Conservation (phyloP, 352 stramenopile species). For the Globisporangium viniferum region DNA sequence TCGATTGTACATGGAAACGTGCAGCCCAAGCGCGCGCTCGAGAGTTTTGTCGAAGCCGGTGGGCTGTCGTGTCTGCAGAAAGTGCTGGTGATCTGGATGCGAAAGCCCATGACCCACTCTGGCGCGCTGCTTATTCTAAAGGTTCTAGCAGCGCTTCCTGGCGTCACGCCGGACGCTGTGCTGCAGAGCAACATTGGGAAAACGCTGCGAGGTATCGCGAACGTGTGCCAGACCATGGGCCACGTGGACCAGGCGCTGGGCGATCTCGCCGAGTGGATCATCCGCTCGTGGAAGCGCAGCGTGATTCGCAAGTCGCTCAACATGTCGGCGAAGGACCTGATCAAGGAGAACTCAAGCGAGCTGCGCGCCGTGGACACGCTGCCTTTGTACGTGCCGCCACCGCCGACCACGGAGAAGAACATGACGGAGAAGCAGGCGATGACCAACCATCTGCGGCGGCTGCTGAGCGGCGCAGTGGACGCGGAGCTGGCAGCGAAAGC, state of each 20-base stretch:
- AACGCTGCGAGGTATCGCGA: slow-evolving; percentile 46
- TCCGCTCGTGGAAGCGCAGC: slow-evolving; percentile 51
- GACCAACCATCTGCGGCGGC: slow-evolving; percentile 21
- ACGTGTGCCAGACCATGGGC: slow-evolving; percentile 28
- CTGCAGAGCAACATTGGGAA: slow-evolving; percentile 55
- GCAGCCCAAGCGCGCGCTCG: slow-evolving; percentile 49
- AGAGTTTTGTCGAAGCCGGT: slow-evolving; percentile 60
- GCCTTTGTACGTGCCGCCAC: slow-evolving; percentile 26
- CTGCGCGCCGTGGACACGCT: slow-evolving; percentile 30
- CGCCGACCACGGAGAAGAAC: slow-evolving; percentile 18
- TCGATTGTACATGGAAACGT: not conserved
- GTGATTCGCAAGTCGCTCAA: slow-evolving; percentile 42
- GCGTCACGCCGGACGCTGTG: slow-evolving; percentile 50
- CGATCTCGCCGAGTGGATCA: slow-evolving; percentile 59
- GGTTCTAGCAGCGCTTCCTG: slow-evolving; percentile 45
- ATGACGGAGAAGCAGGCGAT: slow-evolving; percentile 16
- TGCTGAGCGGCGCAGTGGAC: slow-evolving; percentile 13
- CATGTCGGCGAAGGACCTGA: slow-evolving; percentile 34
- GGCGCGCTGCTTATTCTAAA: slow-evolving; percentile 47
- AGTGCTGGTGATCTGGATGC: slow-evolving; percentile 54
- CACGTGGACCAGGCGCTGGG: slow-evolving; percentile 43
- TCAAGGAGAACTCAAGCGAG: slow-evolving; percentile 41
- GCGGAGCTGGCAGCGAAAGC: slow-evolving; percentile 7
- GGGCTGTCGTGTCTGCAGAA: slow-evolving; percentile 48
- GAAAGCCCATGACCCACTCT: slow-evolving; percentile 34